Base-by-base conservation (phyloP, 2,329 filamentous ascomycete species). In the Ophiocordyceps camponoti-floridani region DNA sequence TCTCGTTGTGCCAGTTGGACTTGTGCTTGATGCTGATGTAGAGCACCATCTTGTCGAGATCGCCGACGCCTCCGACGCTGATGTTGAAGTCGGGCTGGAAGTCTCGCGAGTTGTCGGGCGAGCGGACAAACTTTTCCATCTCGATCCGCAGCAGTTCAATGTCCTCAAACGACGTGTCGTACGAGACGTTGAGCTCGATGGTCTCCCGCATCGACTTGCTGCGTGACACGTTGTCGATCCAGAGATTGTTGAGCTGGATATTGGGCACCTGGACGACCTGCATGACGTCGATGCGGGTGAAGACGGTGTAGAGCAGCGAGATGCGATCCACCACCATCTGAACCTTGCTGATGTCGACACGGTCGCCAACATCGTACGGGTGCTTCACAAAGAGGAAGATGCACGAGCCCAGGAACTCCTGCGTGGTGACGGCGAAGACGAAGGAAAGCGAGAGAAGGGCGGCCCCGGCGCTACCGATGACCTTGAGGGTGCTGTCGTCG, bases 311-410 rank as follows among this genome's bases (percentile, higher is more conserved):
- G 4, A 98, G 72, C 28, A 98, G 73, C 2, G 88, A 94, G 54
- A 96, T 96, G 59, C 88, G 84, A 62, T 96, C 87, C 11, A 98
- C 91, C 4, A 86, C 70, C 52, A 94, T 77, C 53, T 78, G 72
- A 51, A 80, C 72, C 14, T 69, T 70, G 44, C 60, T 66, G 50
- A 96, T 82, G 54, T 95, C 87, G 40, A 96, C 84, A 26, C 91
- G 81, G 60, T 98, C 91, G 48, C 89, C 88, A 19, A 96, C 87
- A 58, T 98, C 91, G 60, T 84, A 96, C 0, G 91, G 89, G 60
- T 98, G 91, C 69, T 98, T 98, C 68, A 96, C 86, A 56, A 98
- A 98, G 1, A 98, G 68, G 68, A 98, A 98, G 56, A 98, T 94
- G 67, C 89, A 96, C 35, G 88, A 95, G 56, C 89, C 89, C n/a